Evolutionary conservation across 768 basidiomycete genomes (phyloP), one percentile per base, ranked within the genome.

Genomic region (Agaricus subrufescens): DNA sequence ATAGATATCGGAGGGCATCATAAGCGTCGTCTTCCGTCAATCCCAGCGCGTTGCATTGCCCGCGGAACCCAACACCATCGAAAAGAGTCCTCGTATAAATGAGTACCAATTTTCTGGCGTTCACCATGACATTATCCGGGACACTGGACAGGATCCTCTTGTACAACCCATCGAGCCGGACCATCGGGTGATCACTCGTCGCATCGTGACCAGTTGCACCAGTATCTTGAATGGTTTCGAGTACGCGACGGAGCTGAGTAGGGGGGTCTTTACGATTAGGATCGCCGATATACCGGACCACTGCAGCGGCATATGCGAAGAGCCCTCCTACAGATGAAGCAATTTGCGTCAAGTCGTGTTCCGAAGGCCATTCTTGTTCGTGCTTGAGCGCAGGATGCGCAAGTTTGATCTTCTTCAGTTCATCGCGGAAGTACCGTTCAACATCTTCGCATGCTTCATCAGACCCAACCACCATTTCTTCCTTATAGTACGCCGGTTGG

Each of bases 281-380:
- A 37, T 60, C 59, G 12, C 54, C 63, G 34, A 67, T 56, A 52
- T 60, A 68, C 25, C 62, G 59, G 9, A 66, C 39, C 19, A 61
- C 60, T 4, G 63, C 65, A 0, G 65, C 57, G 3, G 60, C 63
- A 34, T 67, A 68, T 31, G 69, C 63, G 42, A 68, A 69, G 42
- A 61, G 61, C 9, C 67, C 65, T 3, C 58, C 61, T 4, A 67
- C 60, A 26, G 60, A 64, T 3, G 58, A 12, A 1, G 61, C 59
- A 1, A 69, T 54, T 0, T 11, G n/a, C 7, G 59, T 38, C 2
- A 65, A 42, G 2, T 57, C 38, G 7, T 57, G 44, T 0, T 45
- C 15, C 9, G 47, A 8, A 2, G 67, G 68, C 68, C 67, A 69
- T 11, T 43, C 38, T 1, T 50, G 14, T 9, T 6, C 12, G 43